Evolutionary conservation across 352 stramenopile species (phyloP), one percentile per base, ranked within the genome.

Genomic region (Globisporangium recalcitrans): DNA sequence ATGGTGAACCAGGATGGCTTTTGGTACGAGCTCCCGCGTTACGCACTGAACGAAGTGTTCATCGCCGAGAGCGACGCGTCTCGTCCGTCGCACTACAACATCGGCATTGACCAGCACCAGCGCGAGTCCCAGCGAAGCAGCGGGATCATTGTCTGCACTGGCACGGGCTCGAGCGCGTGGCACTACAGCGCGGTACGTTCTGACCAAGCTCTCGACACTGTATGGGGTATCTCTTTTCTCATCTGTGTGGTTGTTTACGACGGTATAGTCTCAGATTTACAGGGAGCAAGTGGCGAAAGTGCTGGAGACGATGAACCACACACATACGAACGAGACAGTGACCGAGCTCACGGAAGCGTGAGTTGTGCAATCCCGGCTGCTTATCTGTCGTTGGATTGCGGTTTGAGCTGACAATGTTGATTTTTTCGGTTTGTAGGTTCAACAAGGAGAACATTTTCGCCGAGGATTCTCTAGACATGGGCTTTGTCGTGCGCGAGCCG

Each of bases 1-100:
- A 93, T 95, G 84, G 86, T 95, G 32, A 93, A 95, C 64, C 86
- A 93, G 51, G 86, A 95, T 66, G 86, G 86, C 3, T 93, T 85
- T 66, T 93, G 87, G 82, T 90, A 93, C 44, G 85, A 96, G 46
- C 64, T 96, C 19, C 85, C 85, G 40, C 85, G 82, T 13, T 96
- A 89, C 55, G 87, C 87, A 31, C 70, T 96, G 29, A 96, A 96
- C 62, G 87, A 95, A 77, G 85, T 96, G 44, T 96, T 96, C 60
- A 94, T 96, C 61, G 87, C 87, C 9, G 87, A 96, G 69, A 86
- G 80, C 24, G 87, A 96, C 34, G 82, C 87, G 34, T 93, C 85
- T 27, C 85, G 85, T 1, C 87, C 87, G 38, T 93, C 85, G 46
- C 82, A 91, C 64, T 93, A 96, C 77, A 91, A 94, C 55, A 93